Evolutionary conservation across 1,139 yeast genomes (phyloP), one percentile per base, ranked within the genome.

Genomic region (Suhomyces kunorum): DNA sequence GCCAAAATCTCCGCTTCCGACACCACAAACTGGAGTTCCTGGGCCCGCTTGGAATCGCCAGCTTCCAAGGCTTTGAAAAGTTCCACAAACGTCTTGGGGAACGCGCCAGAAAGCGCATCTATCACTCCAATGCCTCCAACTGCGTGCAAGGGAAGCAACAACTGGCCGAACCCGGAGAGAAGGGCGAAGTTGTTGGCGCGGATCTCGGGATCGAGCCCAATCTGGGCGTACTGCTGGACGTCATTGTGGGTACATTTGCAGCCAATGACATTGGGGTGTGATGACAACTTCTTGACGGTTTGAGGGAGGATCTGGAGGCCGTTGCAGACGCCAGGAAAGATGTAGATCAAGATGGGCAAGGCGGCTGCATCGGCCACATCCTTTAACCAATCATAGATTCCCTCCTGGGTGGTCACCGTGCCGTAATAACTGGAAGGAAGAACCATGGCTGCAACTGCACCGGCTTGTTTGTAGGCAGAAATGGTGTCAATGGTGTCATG

Each of bases 371-470:
- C 74, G 18, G 80, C 80, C 23, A 76, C 71, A 20, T 57, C 62
- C 14, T 58, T 55, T 55, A 63, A 72, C 68, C 73, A 75, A 41
- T 64, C 69, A 26, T 63, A 58, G 40, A 74, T 58, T 4, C 76
- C 78, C 35, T 62, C 58, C 53, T 71, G 78, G 22, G 69, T 55
- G 38, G 63, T 55, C 15, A 61, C 48, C 2, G 65, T 61, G 15
- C 78, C 78, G 46, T 71, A 75, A 56, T 72, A 76, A 45, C 71
- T 66, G 18, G 77, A 73, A 8, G 74, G 64, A 34, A 75, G 63
- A 6, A 69, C 72, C 52, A 75, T 64, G 29, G 69, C 76, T 44
- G 57, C 66, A 37, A 58, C 55, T 17, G 78, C 79, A 29, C 80
- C 80, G 26, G 68, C 65, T 37, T 58, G 54, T 45, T 64, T 64